Percentiles rank a stretch among this genome's conserved stretches.
Evolutionary conservation across 495 filamentous ascomycete species (phyloP).

Genomic region (Aspergillus campestris): DNA sequence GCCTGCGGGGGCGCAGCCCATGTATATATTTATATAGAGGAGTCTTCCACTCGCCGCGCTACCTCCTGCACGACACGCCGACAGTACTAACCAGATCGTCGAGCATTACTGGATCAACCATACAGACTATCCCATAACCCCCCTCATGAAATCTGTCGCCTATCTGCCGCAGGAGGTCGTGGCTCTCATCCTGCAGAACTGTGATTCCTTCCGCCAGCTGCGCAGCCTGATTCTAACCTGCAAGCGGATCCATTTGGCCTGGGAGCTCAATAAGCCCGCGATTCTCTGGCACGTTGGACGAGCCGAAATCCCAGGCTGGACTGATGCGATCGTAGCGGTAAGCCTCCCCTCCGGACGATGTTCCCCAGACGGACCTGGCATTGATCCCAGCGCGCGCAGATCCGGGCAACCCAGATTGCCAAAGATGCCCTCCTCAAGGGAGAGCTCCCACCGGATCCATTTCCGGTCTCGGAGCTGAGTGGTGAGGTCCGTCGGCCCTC

Average conservation of each 20-base stretch:
- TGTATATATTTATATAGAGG: too few relatives aligned
- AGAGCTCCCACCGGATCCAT: constrained; percentile 4
- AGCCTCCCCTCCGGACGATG: neutral
- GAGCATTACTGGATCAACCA: too few relatives aligned
- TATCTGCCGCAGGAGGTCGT: constrained; percentile 1
- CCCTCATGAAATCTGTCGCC: neutral
- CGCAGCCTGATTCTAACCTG: neutral
- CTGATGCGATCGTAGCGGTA: constrained; percentile 4
- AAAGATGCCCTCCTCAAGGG: neutral
- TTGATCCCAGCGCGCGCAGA: neutral
- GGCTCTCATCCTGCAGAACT: neutral
- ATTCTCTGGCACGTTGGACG: constrained; percentile 4
- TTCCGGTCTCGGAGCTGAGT: neutral
- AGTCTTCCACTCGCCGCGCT: too few relatives aligned
- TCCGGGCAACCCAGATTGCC: constrained; percentile 3
- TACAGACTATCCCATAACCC: too few relatives aligned
- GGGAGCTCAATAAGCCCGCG: neutral
- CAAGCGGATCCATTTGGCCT: neutral
- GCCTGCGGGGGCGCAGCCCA: too few relatives aligned
- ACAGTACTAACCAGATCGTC: too few relatives aligned
- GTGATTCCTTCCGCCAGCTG: neutral
- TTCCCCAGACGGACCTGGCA: neutral
- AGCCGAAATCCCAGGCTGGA: neutral
- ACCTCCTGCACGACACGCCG: too few relatives aligned
- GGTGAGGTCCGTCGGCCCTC: neutral